Evolutionary conservation across 2,329 filamentous ascomycete species (phyloP).

Genomic region (Colletotrichum karsti): DNA sequence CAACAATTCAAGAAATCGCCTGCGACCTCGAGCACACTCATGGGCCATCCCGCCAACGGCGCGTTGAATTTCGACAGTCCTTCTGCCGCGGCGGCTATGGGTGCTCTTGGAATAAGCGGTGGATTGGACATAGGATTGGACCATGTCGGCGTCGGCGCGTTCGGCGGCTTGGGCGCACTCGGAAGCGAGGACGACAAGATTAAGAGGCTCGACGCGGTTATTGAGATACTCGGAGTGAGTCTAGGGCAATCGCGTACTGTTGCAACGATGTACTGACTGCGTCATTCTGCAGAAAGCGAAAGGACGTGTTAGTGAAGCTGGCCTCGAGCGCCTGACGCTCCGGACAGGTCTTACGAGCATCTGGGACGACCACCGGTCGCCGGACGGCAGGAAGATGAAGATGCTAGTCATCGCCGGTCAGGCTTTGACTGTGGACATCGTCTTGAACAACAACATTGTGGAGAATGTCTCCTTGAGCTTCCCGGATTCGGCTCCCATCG

Average conservation of each 20-base stretch:
- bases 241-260: constrained; percentile 35
- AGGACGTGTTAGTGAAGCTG: constrained; percentile 77
- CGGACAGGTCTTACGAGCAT: constrained; percentile 72
- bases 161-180: constrained; percentile 47
- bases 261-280: constrained; percentile 35
- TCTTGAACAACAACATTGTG: constrained; percentile 68
- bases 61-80: constrained; percentile 71
- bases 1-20: constrained; percentile 73
- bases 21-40: constrained; percentile 58
- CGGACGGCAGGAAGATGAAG: constrained; percentile 56
- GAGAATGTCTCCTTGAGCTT: constrained; percentile 71
- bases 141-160: constrained; percentile 56
- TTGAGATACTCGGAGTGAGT: constrained; percentile 59
- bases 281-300: constrained; percentile 41
- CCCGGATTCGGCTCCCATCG: constrained; percentile 64
- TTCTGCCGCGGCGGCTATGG: constrained; percentile 69
- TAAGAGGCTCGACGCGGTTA: constrained; percentile 61
- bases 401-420: constrained; percentile 70
- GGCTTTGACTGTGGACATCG: constrained; percentile 68
- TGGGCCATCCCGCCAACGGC: constrained; percentile 53
- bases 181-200: constrained; percentile 63
- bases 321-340: constrained; percentile 75
- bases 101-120: constrained; percentile 58
- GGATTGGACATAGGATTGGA: constrained; percentile 63
- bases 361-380: constrained; percentile 62